These are phyloP conservation scores for Apiospora saccharicola DNA, from an alignment of 2,329 filamentous ascomycete genomes.

Conservation along the genomic window DNA sequence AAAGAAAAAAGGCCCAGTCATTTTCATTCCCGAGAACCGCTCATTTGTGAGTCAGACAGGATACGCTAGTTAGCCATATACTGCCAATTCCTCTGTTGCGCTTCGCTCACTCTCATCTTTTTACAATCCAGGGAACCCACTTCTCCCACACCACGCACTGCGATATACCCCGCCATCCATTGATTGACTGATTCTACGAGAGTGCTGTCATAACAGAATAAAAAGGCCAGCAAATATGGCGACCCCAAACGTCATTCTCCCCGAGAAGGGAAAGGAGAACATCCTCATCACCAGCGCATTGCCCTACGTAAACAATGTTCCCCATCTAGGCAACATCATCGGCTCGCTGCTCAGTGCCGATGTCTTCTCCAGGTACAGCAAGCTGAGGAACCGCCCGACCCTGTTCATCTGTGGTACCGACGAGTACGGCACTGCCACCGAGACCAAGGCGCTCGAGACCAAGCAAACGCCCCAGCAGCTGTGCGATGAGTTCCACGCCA, in stretches of 20 bases:
- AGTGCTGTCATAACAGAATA: background rate
- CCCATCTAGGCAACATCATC: constrained; percentile 89
- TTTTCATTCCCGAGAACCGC: background rate
- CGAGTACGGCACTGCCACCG: constrained; percentile 95
- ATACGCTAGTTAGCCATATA: background rate
- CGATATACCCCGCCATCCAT: constrained; percentile 15
- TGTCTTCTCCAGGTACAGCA: constrained; percentile 83
- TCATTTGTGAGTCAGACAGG: constrained; percentile 7
- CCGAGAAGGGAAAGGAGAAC: constrained; percentile 79
- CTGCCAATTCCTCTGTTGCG: background rate
- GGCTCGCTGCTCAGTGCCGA: constrained; percentile 89
- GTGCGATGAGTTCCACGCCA: constrained; percentile 90
- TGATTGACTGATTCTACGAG: constrained; percentile 4
- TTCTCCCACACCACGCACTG: constrained; percentile 1
- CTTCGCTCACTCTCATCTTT: background rate
- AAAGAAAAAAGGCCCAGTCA: too few relatives aligned
- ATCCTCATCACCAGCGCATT: constrained; percentile 91
- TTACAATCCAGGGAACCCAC: constrained; percentile 7
- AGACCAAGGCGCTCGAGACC: constrained; percentile 93
- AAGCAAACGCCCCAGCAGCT: constrained; percentile 82
- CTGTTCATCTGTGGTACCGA: constrained; percentile 89
- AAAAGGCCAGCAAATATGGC: constrained; percentile 21
- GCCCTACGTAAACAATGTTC: constrained; percentile 80
- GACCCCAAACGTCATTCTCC: constrained; percentile 56
- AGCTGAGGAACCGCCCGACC: constrained; percentile 79